Evolutionary conservation across 305 asterid species (phyloP), one percentile per base, ranked within the genome.

Genomic region (Solanum chacoense): DNA sequence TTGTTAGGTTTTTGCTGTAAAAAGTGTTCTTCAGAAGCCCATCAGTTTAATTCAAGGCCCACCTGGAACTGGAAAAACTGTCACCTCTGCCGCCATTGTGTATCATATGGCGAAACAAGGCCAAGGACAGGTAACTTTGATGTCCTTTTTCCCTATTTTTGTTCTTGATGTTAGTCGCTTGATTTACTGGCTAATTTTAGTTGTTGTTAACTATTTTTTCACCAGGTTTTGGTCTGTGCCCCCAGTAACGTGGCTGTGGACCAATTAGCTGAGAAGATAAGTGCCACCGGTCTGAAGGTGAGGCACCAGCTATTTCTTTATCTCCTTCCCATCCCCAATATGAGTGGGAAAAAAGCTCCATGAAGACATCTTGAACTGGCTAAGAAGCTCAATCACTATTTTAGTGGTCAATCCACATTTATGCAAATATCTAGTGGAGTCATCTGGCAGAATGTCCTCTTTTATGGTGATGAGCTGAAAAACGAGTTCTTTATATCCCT

Each of bases 91-190:
- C 84, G 99, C 99, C 87, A 98, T 98, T 90, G 99, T 98, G 84
- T 98, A 96, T 91, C 99, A 98, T 92, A 98, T 98, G 99, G 99
- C 99, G 89, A 98, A 98, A 90, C 99, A 98, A 92, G 99, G 99
- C 90, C 99, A 98, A 91, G 99, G 99, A 37, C 99, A 98, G 99
- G 99, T 96, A 89, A 85, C n/a, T 85, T 24, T 65, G 55, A 37
- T 67, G 42, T 31, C 83, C 55, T 29, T 37, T 91, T 91, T 88
- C 79, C 38, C 37, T 84, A 73, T 88, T 86, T 90, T 80, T 72
- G 65, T 45, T 37, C 38, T 69, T 13, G 63, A 29, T 89, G 50
- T 20, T 87, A 4, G 16, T 35, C 3, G 11, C 4, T 83, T 88
- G 72, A 42, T 59, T 50, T 73, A 22, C 5, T 85, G 74, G 45